These are phyloP conservation scores for Macaranga tanarius DNA, from an alignment of 441 rosid genomes.

Conservation along the genomic window DNA sequence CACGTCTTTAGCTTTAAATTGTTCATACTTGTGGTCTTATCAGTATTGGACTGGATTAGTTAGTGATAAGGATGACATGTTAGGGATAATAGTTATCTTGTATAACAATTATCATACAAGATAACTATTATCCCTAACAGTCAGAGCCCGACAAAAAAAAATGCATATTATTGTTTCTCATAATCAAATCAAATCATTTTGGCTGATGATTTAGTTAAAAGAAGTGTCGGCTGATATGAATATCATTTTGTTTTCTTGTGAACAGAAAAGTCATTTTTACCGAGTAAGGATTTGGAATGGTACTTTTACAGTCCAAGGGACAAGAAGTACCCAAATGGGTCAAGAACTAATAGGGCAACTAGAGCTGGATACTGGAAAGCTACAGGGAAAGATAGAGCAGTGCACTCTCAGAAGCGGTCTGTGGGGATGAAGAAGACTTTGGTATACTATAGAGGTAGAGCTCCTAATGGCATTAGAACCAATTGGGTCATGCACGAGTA, in stretches of 20 bases:
- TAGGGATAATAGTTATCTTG: no score
- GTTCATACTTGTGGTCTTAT: no score
- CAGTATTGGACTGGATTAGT: no score
- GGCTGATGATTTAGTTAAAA: no score
- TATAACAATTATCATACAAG: no score
- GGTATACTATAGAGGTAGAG: conserved; percentile 70
- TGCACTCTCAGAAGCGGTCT: conserved; percentile 38
- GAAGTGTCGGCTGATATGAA: neutral
- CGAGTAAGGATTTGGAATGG: conserved; percentile 78
- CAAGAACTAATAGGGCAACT: conserved; percentile 77
- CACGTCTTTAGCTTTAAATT: no score
- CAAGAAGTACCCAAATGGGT: conserved; percentile 76
- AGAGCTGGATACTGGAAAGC: conserved; percentile 81
- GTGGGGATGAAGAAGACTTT: conserved; percentile 71
- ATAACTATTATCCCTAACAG: no score
- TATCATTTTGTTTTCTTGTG: neutral
- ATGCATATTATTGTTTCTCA: no score
- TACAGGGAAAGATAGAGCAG: conserved; percentile 64
- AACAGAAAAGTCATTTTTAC: conserved; percentile 67
- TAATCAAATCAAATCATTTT: no score
- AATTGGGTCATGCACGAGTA: conserved; percentile 83
- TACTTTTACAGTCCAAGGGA: conserved; percentile 74
- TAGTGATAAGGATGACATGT: no score
- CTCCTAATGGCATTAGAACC: conserved; percentile 65
- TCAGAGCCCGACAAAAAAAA: no score